phyloP scores from a whole-genome alignment of 2,329 filamentous ascomycete species.

The Ceratocystis colombiana region DNA sequence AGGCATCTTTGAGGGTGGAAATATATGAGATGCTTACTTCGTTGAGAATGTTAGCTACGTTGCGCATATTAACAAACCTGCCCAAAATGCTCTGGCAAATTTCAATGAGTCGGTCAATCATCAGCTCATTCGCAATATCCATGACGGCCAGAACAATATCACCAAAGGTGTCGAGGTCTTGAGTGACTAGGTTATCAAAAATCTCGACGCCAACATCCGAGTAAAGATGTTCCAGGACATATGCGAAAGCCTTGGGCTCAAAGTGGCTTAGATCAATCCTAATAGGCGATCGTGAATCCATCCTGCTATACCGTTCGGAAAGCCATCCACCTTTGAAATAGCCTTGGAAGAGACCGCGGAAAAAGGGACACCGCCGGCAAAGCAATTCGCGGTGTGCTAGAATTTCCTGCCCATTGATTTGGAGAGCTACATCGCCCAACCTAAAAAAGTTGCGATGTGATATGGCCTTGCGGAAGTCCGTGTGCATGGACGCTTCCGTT shows the following conservation, averaged over 20 bases:
- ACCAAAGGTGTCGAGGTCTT: constrained; percentile 70
- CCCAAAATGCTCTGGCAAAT: constrained; percentile 80
- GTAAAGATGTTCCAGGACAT: constrained; percentile 74
- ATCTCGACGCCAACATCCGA: constrained; percentile 69
- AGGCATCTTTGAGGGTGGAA: constrained; percentile 75
- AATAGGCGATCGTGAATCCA: constrained; percentile 37
- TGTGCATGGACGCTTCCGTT: constrained; percentile 52
- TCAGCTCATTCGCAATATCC: constrained; percentile 81
- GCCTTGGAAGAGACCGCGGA: constrained; percentile 81
- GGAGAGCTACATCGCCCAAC: constrained; percentile 67
- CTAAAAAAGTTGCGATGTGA: constrained; percentile 61
- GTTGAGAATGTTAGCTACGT: constrained; percentile 76
- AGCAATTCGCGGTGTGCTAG: constrained; percentile 67
- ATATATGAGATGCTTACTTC: constrained; percentile 76
- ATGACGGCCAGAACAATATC: constrained; percentile 88
- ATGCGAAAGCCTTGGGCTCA: constrained; percentile 58
- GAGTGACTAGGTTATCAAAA: constrained; percentile 64
- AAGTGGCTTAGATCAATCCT: constrained; percentile 77
- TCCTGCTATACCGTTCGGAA: constrained; percentile 43
- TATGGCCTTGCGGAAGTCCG: constrained; percentile 62
- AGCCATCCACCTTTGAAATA: constrained; percentile 80
- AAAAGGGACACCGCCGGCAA: constrained; percentile 82
- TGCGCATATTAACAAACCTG: constrained; percentile 73
- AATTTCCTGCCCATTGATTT: constrained; percentile 64
- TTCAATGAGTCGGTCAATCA: constrained; percentile 84